These are phyloP conservation scores for Yarrowia keelungensis DNA, from an alignment of 805 yeast genomes.

Conservation along the genomic window DNA sequence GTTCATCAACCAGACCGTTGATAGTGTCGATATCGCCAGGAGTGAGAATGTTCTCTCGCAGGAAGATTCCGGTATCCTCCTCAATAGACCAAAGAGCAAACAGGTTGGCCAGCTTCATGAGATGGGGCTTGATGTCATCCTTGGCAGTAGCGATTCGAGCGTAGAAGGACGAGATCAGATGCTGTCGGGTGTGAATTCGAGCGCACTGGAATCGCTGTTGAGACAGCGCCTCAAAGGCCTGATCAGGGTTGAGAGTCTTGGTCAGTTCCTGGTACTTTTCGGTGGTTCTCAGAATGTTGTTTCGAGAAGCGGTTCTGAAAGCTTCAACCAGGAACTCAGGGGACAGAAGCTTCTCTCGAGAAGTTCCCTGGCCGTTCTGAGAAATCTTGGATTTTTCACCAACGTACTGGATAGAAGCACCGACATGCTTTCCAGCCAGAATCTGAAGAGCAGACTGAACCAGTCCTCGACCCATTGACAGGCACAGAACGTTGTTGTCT, in stretches of 20 bases:
- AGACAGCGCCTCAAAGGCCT: conserved; percentile 53
- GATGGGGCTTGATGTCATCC: conserved; percentile 56
- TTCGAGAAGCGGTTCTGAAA: conserved; percentile 51
- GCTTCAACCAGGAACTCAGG: conserved; percentile 48
- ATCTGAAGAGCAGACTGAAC: conserved; percentile 57
- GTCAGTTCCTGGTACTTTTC: conserved; percentile 45
- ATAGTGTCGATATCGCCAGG: conserved; percentile 56
- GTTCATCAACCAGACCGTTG: conserved; percentile 54
- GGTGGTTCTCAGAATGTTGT: conserved; percentile 50
- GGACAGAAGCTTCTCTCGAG: conserved; percentile 42
- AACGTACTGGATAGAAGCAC: conserved; percentile 57
- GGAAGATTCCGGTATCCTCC: conserved; percentile 73
- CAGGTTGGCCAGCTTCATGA: conserved; percentile 63
- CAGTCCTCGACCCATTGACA: conserved; percentile 81
- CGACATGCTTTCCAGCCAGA: conserved; percentile 55
- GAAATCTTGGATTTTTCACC: conserved; percentile 18
- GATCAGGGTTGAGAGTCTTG: conserved; percentile 45
- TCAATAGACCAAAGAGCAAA: conserved; percentile 74
- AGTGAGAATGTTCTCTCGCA: conserved; percentile 65
- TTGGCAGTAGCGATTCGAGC: conserved; percentile 50
- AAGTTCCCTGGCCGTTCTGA: conserved; percentile 41
- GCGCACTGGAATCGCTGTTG: conserved; percentile 54
- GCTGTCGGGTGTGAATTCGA: conserved; percentile 51
- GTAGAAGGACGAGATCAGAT: conserved; percentile 51
- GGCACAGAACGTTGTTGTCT: conserved; percentile 84